Percentiles rank a stretch among this genome's conserved stretches.
Conservation (phyloP, 2,329 filamentous ascomycete genomes). For the Thielaviopsis ethacetica region DNA sequence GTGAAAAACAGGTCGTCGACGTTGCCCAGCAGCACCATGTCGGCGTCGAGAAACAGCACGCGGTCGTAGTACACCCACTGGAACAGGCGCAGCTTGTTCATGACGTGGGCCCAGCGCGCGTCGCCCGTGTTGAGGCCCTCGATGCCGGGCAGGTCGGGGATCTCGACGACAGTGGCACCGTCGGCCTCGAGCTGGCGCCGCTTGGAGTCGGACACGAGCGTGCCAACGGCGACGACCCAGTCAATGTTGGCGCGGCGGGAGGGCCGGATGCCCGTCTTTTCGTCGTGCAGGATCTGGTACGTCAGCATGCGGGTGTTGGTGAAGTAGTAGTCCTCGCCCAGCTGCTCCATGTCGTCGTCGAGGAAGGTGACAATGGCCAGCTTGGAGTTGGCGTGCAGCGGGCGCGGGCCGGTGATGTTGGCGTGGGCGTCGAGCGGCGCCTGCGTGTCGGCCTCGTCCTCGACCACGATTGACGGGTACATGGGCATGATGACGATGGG, state of each 20-base stretch:
- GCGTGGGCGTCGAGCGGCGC: neutral
- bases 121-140: slow-evolving; percentile 23
- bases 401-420: neutral
- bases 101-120: slow-evolving; percentile 25
- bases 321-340: slow-evolving; percentile 23
- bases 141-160: slow-evolving; percentile 16
- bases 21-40: slow-evolving; percentile 21
- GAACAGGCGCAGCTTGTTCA: slow-evolving; percentile 26
- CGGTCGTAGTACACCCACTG: slow-evolving; percentile 24
- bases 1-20: slow-evolving; percentile 25
- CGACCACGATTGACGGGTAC: slow-evolving; percentile 7
- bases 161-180: slow-evolving; percentile 23
- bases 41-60: slow-evolving; percentile 27
- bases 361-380: slow-evolving; percentile 24
- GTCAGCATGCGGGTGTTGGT: slow-evolving; percentile 22
- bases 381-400: slow-evolving; percentile 6
- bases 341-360: slow-evolving; percentile 16
- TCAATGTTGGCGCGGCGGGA: slow-evolving; percentile 15
- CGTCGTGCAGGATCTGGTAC: slow-evolving; percentile 25
- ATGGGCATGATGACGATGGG: slow-evolving; percentile 6
- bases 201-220: slow-evolving; percentile 18
- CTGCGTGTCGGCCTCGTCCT: neutral
- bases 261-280: slow-evolving; percentile 18
- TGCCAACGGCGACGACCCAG: slow-evolving; percentile 23
- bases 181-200: slow-evolving; percentile 20